Conservation (phyloP, 2,329 filamentous ascomycete genomes). For the Capronia coronata region DNA sequence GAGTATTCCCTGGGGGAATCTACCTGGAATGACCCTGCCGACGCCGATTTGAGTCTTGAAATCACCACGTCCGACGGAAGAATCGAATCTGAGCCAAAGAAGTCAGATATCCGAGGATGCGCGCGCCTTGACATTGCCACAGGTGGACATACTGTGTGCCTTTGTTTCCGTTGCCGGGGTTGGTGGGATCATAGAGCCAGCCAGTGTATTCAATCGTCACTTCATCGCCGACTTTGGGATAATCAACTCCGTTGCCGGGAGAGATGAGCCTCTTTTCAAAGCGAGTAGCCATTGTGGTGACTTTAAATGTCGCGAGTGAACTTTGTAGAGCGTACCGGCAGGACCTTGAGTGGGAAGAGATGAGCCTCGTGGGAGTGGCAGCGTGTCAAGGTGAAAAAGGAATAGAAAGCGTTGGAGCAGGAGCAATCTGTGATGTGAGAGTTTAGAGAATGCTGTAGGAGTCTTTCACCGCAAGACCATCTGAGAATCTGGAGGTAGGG, state of each 20-base stretch:
- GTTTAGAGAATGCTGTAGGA: too few relatives aligned
- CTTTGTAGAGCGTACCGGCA: neutral
- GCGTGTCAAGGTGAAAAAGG: neutral
- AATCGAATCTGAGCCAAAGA: constrained; percentile 68
- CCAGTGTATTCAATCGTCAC: constrained; percentile 91
- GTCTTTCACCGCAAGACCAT: neutral
- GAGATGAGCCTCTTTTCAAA: constrained; percentile 52
- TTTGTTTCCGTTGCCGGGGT: constrained; percentile 33
- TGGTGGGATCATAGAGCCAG: constrained; percentile 63
- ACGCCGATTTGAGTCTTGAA: constrained; percentile 74
- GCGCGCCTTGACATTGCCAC: neutral
- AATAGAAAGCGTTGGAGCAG: neutral
- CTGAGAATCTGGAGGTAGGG: neutral
- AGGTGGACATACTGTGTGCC: constrained; percentile 60
- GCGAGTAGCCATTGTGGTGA: constrained; percentile 40
- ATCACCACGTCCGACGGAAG: constrained; percentile 68
- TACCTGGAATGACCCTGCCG: constrained; percentile 81
- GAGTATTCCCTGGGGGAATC: constrained; percentile 14
- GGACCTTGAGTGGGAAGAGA: neutral
- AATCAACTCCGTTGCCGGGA: constrained; percentile 56
- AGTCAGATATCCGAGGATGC: neutral
- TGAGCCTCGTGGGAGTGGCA: neutral
- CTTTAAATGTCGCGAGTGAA: neutral
- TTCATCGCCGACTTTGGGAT: constrained; percentile 59
- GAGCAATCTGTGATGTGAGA: too few relatives aligned